Evolutionary conservation across 2,329 filamentous ascomycete genomes (phyloP).

Genomic region (Apiospora hydei): DNA sequence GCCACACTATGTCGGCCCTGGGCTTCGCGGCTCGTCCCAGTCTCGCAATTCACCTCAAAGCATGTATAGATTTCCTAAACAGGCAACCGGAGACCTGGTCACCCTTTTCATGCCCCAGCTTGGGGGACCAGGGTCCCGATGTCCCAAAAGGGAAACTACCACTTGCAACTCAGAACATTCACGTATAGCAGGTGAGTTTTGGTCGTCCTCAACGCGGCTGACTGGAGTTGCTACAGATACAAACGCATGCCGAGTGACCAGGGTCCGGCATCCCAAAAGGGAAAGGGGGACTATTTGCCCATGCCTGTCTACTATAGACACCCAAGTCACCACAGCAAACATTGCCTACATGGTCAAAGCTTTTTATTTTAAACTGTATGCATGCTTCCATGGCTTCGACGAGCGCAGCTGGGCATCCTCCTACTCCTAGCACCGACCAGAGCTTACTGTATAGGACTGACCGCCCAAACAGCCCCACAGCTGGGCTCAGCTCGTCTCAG

Average conservation of each 20-base stretch:
- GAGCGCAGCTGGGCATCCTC: neutral
- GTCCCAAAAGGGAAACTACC: neutral
- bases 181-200: no score
- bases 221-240: neutral
- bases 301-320: neutral
- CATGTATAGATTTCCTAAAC: no score
- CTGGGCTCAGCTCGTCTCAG: neutral
- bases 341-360: neutral
- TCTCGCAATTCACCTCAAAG: no score
- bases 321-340: neutral
- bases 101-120: neutral
- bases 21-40: no score
- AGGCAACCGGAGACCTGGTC: no score
- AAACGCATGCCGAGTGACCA: neutral
- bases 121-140: neutral
- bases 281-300: neutral
- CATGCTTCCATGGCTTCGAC: neutral
- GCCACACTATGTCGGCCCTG: no score
- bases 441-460: conserved; percentile 12
- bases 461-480: neutral
- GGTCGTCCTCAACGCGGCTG: neutral
- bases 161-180: neutral
- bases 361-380: neutral
- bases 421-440: neutral
- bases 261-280: neutral